Conservation (phyloP, 768 basidiomycete genomes). For the Hygrophoropsis aurantiaca region DNA sequence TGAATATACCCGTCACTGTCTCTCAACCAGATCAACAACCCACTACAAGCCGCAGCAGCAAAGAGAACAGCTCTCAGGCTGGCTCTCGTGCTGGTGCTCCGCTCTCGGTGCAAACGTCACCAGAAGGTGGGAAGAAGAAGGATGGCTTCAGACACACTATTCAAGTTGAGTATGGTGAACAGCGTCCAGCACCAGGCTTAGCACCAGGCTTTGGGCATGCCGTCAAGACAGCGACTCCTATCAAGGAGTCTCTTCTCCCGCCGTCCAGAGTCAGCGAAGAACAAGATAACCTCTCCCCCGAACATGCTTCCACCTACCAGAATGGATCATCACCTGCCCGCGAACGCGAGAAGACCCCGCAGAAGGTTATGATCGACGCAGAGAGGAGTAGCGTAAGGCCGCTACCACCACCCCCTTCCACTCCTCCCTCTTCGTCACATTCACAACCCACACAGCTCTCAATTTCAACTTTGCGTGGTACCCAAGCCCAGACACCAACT, state of each 20-base stretch:
- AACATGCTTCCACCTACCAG: constrained; percentile 13
- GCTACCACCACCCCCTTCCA: constrained; percentile 27
- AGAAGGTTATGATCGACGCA: constrained; percentile 9
- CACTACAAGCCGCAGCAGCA: constrained; percentile 14
- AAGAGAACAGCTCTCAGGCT: constrained; percentile 17
- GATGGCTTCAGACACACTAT: constrained; percentile 84
- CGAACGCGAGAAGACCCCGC: constrained; percentile 16
- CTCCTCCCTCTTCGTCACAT: constrained; percentile 13
- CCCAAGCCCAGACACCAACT: constrained; percentile 26
- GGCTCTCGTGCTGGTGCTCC: constrained; percentile 17
- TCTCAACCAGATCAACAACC: constrained; percentile 25
- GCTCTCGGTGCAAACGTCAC: constrained; percentile 35
- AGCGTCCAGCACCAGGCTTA: constrained; percentile 26
- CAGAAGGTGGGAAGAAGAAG: constrained; percentile 48
- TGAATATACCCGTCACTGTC: constrained; percentile 27
- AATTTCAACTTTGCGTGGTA: constrained; percentile 25
- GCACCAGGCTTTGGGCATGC: constrained; percentile 16
- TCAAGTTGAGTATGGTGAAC: constrained; percentile 91
- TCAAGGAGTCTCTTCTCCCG: constrained; percentile 12
- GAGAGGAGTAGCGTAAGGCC: constrained; percentile 23
- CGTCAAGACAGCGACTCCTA: constrained; percentile 10
- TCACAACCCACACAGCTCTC: constrained; percentile 20
- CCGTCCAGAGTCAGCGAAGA: constrained; percentile 12
- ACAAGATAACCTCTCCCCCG: constrained; percentile 13
- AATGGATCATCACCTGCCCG: constrained; percentile 2